Conservation (phyloP, 2,329 filamentous ascomycete genomes). For the Fusarium pseudoanthophilum region DNA sequence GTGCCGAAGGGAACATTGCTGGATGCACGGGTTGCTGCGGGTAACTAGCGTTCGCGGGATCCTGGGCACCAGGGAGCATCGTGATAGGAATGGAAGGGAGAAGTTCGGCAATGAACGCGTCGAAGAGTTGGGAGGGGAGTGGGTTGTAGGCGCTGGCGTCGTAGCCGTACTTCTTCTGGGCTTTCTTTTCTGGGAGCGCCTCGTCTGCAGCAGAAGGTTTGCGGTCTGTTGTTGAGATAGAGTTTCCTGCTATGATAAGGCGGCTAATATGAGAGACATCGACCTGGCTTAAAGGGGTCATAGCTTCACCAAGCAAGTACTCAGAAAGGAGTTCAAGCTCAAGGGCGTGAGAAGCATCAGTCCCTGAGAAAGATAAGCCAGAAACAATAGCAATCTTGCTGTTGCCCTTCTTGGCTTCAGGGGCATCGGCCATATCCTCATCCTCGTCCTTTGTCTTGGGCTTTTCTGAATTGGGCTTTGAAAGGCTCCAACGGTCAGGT, state of each 20-base stretch:
- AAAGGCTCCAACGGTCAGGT: slow-evolving; percentile 79
- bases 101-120: slow-evolving; percentile 82
- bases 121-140: slow-evolving; percentile 82
- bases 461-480: slow-evolving; percentile 57
- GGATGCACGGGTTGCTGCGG: slow-evolving; percentile 94
- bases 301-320: slow-evolving; percentile 85
- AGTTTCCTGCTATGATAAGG: slow-evolving; percentile 92
- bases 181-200: slow-evolving; percentile 58
- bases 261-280: slow-evolving; percentile 77
- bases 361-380: slow-evolving; percentile 84
- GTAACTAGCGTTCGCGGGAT: slow-evolving; percentile 89
- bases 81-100: slow-evolving; percentile 90
- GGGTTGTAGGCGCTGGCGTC: slow-evolving; percentile 90
- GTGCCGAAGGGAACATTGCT: slow-evolving; percentile 85
- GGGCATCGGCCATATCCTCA: slow-evolving; percentile 67
- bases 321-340: slow-evolving; percentile 83
- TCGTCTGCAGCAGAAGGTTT: slow-evolving; percentile 48
- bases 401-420: slow-evolving; percentile 51
- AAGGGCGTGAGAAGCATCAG: slow-evolving; percentile 76
- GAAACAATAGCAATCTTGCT: slow-evolving; percentile 87
- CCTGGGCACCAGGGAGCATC: slow-evolving; percentile 82
- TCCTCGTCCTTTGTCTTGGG: slow-evolving; percentile 57
- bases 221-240: slow-evolving; percentile 74
- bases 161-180: slow-evolving; percentile 89
- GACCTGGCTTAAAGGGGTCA: slow-evolving; percentile 68